Conservation (phyloP, 768 basidiomycete genomes). For the Hericium coralloides region DNA sequence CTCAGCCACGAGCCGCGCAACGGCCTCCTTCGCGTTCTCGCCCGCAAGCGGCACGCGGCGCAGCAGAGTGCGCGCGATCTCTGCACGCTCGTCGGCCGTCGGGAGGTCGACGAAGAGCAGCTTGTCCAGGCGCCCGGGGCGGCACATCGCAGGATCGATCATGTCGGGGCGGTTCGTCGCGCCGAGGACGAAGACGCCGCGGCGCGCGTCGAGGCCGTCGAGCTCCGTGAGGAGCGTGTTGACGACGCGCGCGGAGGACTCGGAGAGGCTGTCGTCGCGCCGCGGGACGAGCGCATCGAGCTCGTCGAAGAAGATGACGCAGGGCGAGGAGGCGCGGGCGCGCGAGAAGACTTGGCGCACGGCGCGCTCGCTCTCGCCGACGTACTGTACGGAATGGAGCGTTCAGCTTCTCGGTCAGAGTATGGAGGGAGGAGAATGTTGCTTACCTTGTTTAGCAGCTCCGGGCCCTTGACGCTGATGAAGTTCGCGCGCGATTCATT, state of each 20-base stretch:
- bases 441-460: slow-evolving; percentile 88
- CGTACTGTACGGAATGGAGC: slow-evolving; percentile 50
- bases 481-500: slow-evolving; percentile 95
- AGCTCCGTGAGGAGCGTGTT: slow-evolving; percentile 93
- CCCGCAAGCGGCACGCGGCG: slow-evolving; percentile 58
- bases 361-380: slow-evolving; percentile 93
- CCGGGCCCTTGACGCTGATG: slow-evolving; percentile 96
- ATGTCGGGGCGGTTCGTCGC: slow-evolving; percentile 95
- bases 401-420: background rate
- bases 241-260: slow-evolving; percentile 88
- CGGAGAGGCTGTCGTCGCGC: slow-evolving; percentile 84
- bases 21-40: slow-evolving; percentile 22
- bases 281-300: slow-evolving; percentile 87
- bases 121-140: slow-evolving; percentile 93
- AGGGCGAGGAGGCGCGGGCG: slow-evolving; percentile 88
- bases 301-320: slow-evolving; percentile 94
- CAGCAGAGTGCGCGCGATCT: slow-evolving; percentile 74
- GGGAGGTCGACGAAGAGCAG: slow-evolving; percentile 91
- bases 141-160: slow-evolving; percentile 96
- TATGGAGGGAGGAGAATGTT: background rate
- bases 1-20: slow-evolving; percentile 44
- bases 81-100: slow-evolving; percentile 57
- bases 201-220: slow-evolving; percentile 82
- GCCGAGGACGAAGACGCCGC: slow-evolving; percentile 86
- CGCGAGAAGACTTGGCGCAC: slow-evolving; percentile 92